A percentile compares a stretch with the other conserved stretches of the same genome.
These are phyloP conservation scores for Pseudogymnoascus sp. DNA, from an alignment of 2,329 filamentous ascomycete species.

Conservation along the genomic window DNA sequence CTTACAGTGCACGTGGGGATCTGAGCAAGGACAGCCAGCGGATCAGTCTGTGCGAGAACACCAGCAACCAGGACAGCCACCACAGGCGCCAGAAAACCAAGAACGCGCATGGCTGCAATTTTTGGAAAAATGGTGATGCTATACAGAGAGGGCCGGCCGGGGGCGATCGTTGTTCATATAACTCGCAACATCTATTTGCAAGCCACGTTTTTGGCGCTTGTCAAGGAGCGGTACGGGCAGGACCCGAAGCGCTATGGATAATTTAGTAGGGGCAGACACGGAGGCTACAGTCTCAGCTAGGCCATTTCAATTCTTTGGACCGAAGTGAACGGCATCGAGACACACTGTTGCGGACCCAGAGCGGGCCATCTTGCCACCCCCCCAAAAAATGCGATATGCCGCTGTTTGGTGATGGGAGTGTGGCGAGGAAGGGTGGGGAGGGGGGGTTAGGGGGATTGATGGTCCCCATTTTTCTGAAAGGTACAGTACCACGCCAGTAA, in stretches of 20 bases:
- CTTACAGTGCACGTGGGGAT: constrained; percentile 9
- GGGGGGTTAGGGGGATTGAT: not conserved
- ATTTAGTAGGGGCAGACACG: not conserved
- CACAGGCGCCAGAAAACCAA: not conserved
- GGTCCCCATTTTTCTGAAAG: not conserved
- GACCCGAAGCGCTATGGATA: not conserved
- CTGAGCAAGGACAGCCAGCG: not conserved
- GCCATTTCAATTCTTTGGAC: not conserved
- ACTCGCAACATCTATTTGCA: not conserved
- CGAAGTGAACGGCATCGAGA: not conserved
- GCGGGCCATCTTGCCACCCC: not conserved
- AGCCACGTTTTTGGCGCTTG: not conserved
- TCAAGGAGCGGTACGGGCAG: not conserved
- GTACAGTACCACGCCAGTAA: too few species aligned
- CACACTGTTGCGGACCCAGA: not conserved
- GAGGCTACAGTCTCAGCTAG: not conserved
- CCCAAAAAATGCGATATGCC: not conserved
- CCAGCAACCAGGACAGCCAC: not conserved
- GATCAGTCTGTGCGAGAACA: not conserved
- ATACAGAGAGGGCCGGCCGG: not conserved
- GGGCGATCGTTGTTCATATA: not conserved
- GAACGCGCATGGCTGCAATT: not conserved
- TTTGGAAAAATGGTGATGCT: not conserved
- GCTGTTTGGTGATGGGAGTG: not conserved
- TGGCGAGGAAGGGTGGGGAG: not conserved